Evolutionary conservation across 2,329 filamentous ascomycete genomes (phyloP).

Genomic region (Colletotrichum paranaense): DNA sequence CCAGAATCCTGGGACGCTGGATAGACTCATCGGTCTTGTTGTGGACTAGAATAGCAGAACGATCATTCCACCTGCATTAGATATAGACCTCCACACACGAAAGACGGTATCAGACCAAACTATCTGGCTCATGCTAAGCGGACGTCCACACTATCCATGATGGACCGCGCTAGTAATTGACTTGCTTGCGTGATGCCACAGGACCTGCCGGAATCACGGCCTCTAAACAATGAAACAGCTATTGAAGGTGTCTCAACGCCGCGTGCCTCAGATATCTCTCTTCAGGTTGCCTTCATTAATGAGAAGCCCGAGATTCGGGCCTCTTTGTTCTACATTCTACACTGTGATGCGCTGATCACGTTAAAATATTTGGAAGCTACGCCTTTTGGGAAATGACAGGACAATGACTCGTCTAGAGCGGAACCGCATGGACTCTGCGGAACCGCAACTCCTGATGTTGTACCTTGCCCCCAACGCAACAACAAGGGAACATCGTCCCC

Average conservation of each 20-base stretch:
- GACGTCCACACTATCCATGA: too few species aligned
- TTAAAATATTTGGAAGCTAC: neutral
- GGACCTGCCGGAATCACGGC: too few species aligned
- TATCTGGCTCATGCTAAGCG: too few species aligned
- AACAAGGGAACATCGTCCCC: neutral
- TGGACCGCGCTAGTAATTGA: too few species aligned
- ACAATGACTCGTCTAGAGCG: neutral
- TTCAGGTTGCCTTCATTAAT: neutral
- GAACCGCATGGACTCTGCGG: neutral
- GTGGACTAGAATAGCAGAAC: too few species aligned
- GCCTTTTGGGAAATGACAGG: neutral
- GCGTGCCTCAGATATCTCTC: neutral
- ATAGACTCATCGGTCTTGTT: too few species aligned
- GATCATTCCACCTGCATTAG: too few species aligned
- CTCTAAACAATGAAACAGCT: neutral
- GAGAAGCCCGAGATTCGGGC: neutral
- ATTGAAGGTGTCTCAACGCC: neutral
- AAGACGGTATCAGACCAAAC: too few species aligned
- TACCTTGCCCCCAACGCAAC: neutral
- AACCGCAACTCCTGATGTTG: neutral
- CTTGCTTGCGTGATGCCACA: too few species aligned
- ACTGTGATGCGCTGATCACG: neutral
- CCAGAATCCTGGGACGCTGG: too few species aligned
- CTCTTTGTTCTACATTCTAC: neutral
- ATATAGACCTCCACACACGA: too few species aligned